These are phyloP conservation scores for Amanita brunnescens DNA, from an alignment of 768 basidiomycete species.

Conservation along the genomic window DNA sequence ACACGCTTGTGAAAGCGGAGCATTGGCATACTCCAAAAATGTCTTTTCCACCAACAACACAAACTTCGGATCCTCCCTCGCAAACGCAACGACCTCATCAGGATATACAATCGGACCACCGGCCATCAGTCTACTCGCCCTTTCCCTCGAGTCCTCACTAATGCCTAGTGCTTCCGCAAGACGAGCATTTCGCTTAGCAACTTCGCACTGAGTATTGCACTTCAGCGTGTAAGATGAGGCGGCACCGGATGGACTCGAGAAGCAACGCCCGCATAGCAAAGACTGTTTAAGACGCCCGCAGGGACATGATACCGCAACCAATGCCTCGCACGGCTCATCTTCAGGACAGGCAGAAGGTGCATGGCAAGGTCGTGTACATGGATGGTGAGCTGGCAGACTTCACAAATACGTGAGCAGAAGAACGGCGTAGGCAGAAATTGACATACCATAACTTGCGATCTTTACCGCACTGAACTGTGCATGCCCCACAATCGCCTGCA, in stretches of 20 bases:
- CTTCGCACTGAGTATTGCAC: conserved; percentile 76
- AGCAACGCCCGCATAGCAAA: conserved; percentile 58
- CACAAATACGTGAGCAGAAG: not conserved
- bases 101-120: conserved; percentile 39
- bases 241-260: conserved; percentile 20
- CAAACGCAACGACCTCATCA: conserved; percentile 56
- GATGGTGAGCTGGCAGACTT: conserved; percentile 64
- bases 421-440: not conserved
- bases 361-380: conserved; percentile 75
- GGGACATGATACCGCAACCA: conserved; percentile 63
- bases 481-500: conserved; percentile 69
- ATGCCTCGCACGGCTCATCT: conserved; percentile 61
- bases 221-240: conserved; percentile 22
- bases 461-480: conserved; percentile 77
- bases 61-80: conserved; percentile 56
- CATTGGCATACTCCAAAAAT: conserved; percentile 62
- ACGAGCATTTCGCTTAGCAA: conserved; percentile 80
- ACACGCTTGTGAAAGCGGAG: conserved; percentile 11
- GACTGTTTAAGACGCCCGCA: conserved; percentile 78
- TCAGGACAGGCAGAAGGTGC: conserved; percentile 84
- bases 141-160: conserved; percentile 38
- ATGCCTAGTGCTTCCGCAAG: conserved; percentile 93
- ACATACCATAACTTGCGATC: conserved; percentile 74
- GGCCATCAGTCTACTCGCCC: conserved; percentile 11
- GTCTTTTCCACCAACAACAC: conserved; percentile 67